These are phyloP conservation scores for Chalaropsis thielavioides DNA, from an alignment of 2,329 filamentous ascomycete species.

Conservation along the genomic window DNA sequence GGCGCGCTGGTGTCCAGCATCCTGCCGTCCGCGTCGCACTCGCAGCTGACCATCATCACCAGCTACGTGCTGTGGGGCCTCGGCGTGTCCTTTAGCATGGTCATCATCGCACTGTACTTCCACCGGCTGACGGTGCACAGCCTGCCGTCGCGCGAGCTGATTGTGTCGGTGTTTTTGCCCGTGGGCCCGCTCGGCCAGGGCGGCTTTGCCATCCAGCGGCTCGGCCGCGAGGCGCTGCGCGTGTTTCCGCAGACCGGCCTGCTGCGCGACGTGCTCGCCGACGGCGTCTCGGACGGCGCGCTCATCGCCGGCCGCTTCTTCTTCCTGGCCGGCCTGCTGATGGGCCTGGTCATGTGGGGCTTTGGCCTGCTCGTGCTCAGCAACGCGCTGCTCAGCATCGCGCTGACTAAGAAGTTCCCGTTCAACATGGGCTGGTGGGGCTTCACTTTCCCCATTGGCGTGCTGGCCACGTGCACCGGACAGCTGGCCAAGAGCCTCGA, in stretches of 20 bases:
- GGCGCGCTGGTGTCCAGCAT: slow-evolving; percentile 50
- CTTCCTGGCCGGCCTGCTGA: slow-evolving; percentile 13
- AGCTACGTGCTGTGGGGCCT: slow-evolving; percentile 57
- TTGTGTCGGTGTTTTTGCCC: slow-evolving; percentile 53
- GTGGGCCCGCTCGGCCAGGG: slow-evolving; percentile 53
- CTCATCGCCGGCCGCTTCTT: slow-evolving; percentile 41
- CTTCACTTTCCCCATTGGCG: slow-evolving; percentile 34
- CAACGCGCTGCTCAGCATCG: slow-evolving; percentile 30
- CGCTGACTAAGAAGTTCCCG: slow-evolving; percentile 28
- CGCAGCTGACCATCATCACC: slow-evolving; percentile 46
- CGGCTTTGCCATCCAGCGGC: slow-evolving; percentile 42
- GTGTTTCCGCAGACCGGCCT: slow-evolving; percentile 28
- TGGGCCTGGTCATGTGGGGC: slow-evolving; percentile 32
- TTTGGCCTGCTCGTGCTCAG: slow-evolving; percentile 32
- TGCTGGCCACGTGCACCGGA: slow-evolving; percentile 30
- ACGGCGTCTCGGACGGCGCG: slow-evolving; percentile 34
- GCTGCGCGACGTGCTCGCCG: slow-evolving; percentile 28
- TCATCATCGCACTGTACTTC: slow-evolving; percentile 53
- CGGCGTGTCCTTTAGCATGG: slow-evolving; percentile 42
- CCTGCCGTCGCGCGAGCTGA: slow-evolving; percentile 49
- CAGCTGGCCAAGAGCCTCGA: slow-evolving; percentile 29
- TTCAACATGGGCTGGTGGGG: slow-evolving; percentile 37
- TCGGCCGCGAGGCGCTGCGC: slow-evolving; percentile 34
- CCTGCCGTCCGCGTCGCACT: slow-evolving; percentile 39
- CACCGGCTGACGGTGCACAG: slow-evolving; percentile 52